phyloP scores from a whole-genome alignment of 805 yeast species.

The Candida qinlingensis region DNA sequence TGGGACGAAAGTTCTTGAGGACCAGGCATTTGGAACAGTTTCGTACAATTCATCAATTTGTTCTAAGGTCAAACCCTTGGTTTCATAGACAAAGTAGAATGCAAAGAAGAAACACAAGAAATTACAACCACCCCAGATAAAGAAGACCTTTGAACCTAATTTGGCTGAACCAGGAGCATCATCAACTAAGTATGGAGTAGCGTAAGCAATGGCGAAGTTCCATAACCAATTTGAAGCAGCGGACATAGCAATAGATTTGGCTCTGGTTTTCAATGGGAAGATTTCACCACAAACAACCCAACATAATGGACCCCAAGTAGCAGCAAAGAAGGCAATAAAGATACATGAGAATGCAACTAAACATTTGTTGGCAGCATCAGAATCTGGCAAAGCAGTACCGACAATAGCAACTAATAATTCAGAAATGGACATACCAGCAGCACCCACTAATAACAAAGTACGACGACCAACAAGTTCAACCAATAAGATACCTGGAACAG shows the following conservation, averaged over 20 bases:
- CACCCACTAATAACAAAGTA: constrained; percentile 53
- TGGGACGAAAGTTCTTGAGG: constrained; percentile 27
- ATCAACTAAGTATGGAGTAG: constrained; percentile 69
- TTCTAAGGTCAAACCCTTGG: constrained; percentile 63
- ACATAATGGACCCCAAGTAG: constrained; percentile 79
- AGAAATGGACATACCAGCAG: constrained; percentile 55
- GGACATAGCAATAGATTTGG: constrained; percentile 64
- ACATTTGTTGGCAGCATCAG: constrained; percentile 37
- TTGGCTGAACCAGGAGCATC: constrained; percentile 55
- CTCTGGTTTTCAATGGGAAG: constrained; percentile 70
- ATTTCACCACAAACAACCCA: constrained; percentile 63
- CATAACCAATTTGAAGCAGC: constrained; percentile 78
- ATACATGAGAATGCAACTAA: constrained; percentile 48
- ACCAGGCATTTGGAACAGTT: constrained; percentile 29
- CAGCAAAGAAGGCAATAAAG: constrained; percentile 72
- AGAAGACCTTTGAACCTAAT: constrained; percentile 62
- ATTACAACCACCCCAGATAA: constrained; percentile 72
- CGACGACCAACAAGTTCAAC: constrained; percentile 66
- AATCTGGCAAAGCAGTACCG: constrained; percentile 25
- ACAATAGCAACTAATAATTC: constrained; percentile 57
- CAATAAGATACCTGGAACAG: constrained; percentile 48
- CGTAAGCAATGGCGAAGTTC: constrained; percentile 72
- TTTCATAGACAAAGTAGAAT: constrained; percentile 54
- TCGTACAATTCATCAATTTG: constrained; percentile 60
- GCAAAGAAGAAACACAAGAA: constrained; percentile 51